Percentiles rank a stretch among this genome's conserved stretches.
These are phyloP conservation scores for Kappamyces sp. DNA, from an alignment of 192 early-diverging fungal species.

Conservation along the genomic window DNA sequence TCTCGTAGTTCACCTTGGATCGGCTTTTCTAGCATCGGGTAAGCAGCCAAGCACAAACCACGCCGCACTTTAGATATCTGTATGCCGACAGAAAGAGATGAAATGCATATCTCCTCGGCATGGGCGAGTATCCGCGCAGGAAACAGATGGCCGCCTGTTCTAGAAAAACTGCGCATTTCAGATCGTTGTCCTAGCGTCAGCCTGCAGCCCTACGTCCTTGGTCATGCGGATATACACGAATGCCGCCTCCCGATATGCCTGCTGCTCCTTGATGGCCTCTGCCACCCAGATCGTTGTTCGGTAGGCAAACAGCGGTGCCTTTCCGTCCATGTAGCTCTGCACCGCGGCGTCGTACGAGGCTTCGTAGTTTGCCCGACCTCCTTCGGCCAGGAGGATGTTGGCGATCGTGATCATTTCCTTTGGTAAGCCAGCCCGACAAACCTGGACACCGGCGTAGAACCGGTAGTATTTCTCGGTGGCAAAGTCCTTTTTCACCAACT, in stretches of 20 bases:
- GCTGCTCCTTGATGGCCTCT: conserved; percentile 70
- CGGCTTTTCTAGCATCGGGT: conserved; percentile 1
- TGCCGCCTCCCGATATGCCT: conserved; percentile 66
- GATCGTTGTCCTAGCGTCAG: conserved; percentile 57
- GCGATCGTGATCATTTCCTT: conserved; percentile 89
- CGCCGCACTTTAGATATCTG: conserved; percentile 68
- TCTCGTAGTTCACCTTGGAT: conserved; percentile 38
- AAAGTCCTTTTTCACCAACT: conserved; percentile 82
- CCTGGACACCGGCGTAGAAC: conserved; percentile 42
- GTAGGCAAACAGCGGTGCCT: conserved; percentile 60
- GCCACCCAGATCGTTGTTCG: conserved; percentile 72
- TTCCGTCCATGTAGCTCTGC: conserved; percentile 54
- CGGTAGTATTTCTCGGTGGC: conserved; percentile 40
- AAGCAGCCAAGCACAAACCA: conserved; percentile 44
- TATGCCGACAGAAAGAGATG: conserved; percentile 84
- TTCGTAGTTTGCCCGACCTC: conserved; percentile 19
- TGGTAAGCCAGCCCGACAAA: not conserved
- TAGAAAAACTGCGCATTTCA: conserved; percentile 70
- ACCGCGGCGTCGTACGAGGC: conserved; percentile 47
- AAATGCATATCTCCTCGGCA: conserved; percentile 83
- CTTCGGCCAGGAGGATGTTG: conserved; percentile 55
- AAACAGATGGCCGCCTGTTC: conserved; percentile 89
- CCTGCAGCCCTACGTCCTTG: conserved; percentile 50
- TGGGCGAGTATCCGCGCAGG: conserved; percentile 55
- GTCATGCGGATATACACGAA: conserved; percentile 56